Percentiles rank a stretch among this genome's conserved stretches.
These are phyloP conservation scores for Cucumis melo DNA, from an alignment of 306 rosid genomes.

Conservation along the genomic window DNA sequence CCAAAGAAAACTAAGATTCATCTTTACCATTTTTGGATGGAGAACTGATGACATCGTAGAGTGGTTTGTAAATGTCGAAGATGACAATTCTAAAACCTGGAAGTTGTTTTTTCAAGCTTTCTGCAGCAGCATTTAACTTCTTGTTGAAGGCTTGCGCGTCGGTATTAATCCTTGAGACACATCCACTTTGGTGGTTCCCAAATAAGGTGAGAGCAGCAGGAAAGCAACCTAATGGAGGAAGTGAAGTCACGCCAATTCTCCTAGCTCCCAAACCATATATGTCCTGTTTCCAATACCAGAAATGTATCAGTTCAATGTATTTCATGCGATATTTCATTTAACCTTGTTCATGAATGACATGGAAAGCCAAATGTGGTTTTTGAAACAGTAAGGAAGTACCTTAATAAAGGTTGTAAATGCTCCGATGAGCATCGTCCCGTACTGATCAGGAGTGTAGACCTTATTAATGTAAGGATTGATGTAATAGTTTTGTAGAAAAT, in stretches of 20 bases:
- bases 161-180: slow-evolving; percentile 54
- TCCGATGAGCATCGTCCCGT: slow-evolving; percentile 33
- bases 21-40: slow-evolving; percentile 65
- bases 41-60: slow-evolving; percentile 49
- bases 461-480: slow-evolving; percentile 56
- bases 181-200: slow-evolving; percentile 53
- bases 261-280: slow-evolving; percentile 81
- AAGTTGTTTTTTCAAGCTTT: slow-evolving; percentile 55
- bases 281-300: slow-evolving; percentile 19
- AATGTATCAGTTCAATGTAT: neutral
- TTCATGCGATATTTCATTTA: neutral
- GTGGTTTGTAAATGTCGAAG: slow-evolving; percentile 77
- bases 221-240: slow-evolving; percentile 91
- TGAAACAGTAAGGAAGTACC: slow-evolving; percentile 21
- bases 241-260: slow-evolving; percentile 89
- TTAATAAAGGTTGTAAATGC: slow-evolving; percentile 44
- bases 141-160: slow-evolving; percentile 82
- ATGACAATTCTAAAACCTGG: slow-evolving; percentile 64
- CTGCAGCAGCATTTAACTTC: slow-evolving; percentile 57
- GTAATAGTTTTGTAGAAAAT: slow-evolving; percentile 82
- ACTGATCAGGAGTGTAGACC: slow-evolving; percentile 61
- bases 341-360: neutral
- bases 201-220: slow-evolving; percentile 79
- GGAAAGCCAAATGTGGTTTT: neutral
- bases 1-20: neutral